Percentiles rank a stretch among this genome's conserved stretches.
phyloP scores from a whole-genome alignment of 73 alveolate genomes.

The Stentor coeruleus region DNA sequence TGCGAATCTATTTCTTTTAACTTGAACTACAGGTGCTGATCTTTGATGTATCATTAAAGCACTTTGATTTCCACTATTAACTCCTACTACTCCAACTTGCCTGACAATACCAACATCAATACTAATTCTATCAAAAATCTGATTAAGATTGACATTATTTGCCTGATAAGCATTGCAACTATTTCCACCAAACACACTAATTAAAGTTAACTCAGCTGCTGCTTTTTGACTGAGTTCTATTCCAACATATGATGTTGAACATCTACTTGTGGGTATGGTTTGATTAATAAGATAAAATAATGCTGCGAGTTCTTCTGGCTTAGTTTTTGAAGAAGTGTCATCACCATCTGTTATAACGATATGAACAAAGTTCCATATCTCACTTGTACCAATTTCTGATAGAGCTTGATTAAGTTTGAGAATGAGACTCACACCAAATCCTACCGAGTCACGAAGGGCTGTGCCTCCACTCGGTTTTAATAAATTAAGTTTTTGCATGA shows the following conservation, averaged over 20 bases:
- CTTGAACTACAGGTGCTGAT: background rate
- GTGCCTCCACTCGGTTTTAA: background rate
- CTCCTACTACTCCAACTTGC: background rate
- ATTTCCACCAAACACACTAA: conserved; percentile 6
- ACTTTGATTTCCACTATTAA: background rate
- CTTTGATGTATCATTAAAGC: background rate
- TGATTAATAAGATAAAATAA: background rate
- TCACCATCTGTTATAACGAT: conserved; percentile 24
- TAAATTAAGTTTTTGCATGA: background rate
- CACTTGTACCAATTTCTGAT: background rate
- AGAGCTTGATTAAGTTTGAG: background rate
- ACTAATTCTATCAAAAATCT: background rate
- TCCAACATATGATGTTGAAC: background rate
- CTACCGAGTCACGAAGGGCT: background rate
- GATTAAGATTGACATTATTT: background rate
- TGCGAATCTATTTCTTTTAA: background rate
- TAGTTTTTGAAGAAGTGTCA: background rate
- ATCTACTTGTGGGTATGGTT: background rate
- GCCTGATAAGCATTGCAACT: background rate
- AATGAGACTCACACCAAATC: background rate
- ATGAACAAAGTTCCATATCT: background rate
- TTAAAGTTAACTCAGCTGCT: background rate
- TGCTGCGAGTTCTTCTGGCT: background rate
- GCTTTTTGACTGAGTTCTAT: conserved; percentile 3
- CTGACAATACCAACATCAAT: background rate